Percentiles rank a stretch among this genome's conserved stretches.
Evolutionary conservation across 2,329 filamentous ascomycete species (phyloP).

Genomic region (Rhinocladiella mackenziei): DNA sequence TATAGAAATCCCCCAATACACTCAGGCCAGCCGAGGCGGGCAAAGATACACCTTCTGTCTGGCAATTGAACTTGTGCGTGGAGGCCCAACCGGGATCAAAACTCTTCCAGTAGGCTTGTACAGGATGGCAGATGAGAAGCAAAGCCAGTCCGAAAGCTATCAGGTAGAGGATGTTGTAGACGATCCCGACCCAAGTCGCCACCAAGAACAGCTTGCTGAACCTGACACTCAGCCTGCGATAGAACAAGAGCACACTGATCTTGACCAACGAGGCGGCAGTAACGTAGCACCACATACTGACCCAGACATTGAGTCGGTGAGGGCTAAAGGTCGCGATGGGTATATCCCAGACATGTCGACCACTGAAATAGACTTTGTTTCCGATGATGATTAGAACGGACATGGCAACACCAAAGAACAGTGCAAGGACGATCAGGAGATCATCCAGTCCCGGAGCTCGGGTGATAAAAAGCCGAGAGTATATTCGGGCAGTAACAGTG

Average conservation of each 20-base stretch:
- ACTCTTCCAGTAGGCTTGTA: constrained; percentile 27
- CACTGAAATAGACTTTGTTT: constrained; percentile 22
- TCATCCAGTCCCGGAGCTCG: constrained; percentile 27
- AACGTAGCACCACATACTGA: constrained; percentile 23
- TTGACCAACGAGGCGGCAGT: constrained; percentile 19
- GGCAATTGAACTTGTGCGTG: constrained; percentile 22
- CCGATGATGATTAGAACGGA: constrained; percentile 25
- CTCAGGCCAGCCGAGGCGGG: constrained; percentile 23
- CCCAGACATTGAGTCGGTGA: constrained; percentile 26
- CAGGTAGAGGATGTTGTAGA: constrained; percentile 27
- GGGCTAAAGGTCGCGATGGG: constrained; percentile 14
- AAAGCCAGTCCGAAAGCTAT: constrained; percentile 23
- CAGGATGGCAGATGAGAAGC: constrained; percentile 22
- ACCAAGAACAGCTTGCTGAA: constrained; percentile 25
- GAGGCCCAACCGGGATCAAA: constrained; percentile 22
- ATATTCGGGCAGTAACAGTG: constrained; percentile 29
- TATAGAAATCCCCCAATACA: constrained; percentile 29
- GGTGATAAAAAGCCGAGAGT: constrained; percentile 32
- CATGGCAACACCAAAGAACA: constrained; percentile 17
- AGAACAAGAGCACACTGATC: constrained; percentile 30
- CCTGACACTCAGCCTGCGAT: constrained; percentile 27
- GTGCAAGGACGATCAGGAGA: constrained; percentile 20
- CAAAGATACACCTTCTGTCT: constrained; percentile 19
- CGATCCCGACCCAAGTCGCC: constrained; percentile 29
- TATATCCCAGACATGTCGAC: constrained; percentile 29